Conservation (phyloP, 2,329 filamentous ascomycete species). For the Cladosporium sp. region DNA sequence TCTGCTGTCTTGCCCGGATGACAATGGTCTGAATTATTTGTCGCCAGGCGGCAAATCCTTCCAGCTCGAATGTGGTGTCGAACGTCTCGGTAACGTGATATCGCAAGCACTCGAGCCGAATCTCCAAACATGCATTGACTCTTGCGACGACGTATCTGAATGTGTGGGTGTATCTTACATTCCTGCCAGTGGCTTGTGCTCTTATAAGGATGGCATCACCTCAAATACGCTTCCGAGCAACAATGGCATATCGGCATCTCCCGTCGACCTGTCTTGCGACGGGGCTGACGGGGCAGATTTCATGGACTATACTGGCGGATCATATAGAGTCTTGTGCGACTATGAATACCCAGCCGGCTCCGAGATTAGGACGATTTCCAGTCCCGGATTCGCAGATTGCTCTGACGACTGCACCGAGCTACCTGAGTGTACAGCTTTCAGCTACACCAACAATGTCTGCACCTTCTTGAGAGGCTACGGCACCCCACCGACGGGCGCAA, state of each 20-base stretch:
- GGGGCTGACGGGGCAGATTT: constrained; percentile 18
- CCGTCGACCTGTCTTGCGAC: constrained; percentile 21
- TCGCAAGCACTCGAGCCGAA: constrained; percentile 13
- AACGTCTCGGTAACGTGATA: constrained; percentile 16
- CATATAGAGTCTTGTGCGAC: constrained; percentile 25
- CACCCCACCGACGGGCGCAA: constrained; percentile 5
- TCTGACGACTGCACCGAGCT: constrained; percentile 18
- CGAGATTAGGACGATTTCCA: constrained; percentile 5
- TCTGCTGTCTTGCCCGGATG: constrained; percentile 20
- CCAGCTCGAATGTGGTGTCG: constrained; percentile 17
- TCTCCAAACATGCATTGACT: constrained; percentile 20
- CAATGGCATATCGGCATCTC: constrained; percentile 10
- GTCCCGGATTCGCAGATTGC: constrained; percentile 12
- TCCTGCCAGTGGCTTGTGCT: constrained; percentile 14
- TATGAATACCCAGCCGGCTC: constrained; percentile 18
- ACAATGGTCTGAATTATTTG: constrained; percentile 22
- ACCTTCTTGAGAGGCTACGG: constrained; percentile 17
- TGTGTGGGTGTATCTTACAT: constrained; percentile 18
- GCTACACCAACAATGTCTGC: constrained; percentile 13
- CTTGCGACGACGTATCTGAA: constrained; percentile 16
- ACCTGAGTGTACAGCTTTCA: constrained; percentile 16
- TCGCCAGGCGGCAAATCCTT: constrained; percentile 19
- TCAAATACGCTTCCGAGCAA: neutral
- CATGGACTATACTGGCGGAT: constrained; percentile 19
- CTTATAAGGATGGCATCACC: neutral